A percentile compares a stretch with the other conserved stretches of the same genome.
These are phyloP conservation scores for Baudoinia panamericana DNA, from an alignment of 495 filamentous ascomycete genomes.

Conservation along the genomic window DNA sequence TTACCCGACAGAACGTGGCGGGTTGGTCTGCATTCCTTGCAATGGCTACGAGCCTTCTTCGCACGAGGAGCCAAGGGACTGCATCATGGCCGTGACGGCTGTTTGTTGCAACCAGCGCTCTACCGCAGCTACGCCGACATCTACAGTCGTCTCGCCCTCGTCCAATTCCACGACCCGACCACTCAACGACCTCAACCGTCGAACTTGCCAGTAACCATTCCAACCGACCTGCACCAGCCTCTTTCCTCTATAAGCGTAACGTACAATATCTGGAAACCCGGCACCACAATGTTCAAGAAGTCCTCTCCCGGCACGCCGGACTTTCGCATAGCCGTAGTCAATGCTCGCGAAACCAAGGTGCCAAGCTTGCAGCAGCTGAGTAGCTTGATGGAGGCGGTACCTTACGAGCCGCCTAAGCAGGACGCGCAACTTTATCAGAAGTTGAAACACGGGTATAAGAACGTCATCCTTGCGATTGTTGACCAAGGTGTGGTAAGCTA, in stretches of 20 bases:
- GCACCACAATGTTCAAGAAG: conserved; percentile 53
- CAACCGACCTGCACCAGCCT: too few relatives aligned
- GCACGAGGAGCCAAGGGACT: too few relatives aligned
- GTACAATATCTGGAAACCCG: conserved; percentile 70
- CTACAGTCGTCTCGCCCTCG: conserved; percentile 60
- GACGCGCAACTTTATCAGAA: conserved; percentile 23
- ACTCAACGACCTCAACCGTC: too few relatives aligned
- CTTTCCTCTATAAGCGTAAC: too few relatives aligned
- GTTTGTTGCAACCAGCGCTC: conserved; percentile 57
- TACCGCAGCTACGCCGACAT: conserved; percentile 71
- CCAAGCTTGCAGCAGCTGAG: conserved; percentile 61
- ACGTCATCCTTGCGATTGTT: conserved; percentile 74
- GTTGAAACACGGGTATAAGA: conserved; percentile 70
- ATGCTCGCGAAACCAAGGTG: conserved; percentile 54
- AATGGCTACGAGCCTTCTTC: conserved; percentile 1
- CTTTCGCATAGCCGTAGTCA: conserved; percentile 67
- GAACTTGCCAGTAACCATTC: too few relatives aligned
- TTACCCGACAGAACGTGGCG: conserved; percentile 5
- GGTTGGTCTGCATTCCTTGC: conserved; percentile 18
- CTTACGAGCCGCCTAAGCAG: conserved; percentile 44
- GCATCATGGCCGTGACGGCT: too few relatives aligned
- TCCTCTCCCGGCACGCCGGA: conserved; percentile 60
- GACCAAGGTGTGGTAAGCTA: conserved; percentile 86
- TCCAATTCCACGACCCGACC: conserved; percentile 53
- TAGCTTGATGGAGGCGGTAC: conserved; percentile 53